phyloP scores from a whole-genome alignment of 768 basidiomycete genomes.

The Pilatotrama ljubarskyi region DNA sequence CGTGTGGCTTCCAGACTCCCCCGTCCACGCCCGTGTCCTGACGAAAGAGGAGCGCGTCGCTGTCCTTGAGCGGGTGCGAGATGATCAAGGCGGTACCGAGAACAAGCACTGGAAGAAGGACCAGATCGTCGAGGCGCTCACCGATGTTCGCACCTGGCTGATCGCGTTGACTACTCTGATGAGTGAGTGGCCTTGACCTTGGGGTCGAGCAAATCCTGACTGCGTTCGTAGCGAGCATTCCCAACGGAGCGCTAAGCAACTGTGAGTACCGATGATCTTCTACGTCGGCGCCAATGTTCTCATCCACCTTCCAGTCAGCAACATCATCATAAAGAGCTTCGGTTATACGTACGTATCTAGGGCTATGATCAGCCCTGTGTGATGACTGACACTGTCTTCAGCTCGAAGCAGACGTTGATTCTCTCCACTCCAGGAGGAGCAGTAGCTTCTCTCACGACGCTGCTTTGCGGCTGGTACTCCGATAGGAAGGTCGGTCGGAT shows the following conservation, averaged over 20 bases:
- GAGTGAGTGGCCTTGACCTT: slow-evolving; percentile 40
- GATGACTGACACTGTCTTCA: slow-evolving; percentile 20
- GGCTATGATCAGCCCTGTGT: neutral
- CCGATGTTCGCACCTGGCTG: slow-evolving; percentile 61
- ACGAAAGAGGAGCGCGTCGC: slow-evolving; percentile 61
- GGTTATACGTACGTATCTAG: slow-evolving; percentile 56
- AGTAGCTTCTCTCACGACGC: slow-evolving; percentile 43
- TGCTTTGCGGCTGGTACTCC: slow-evolving; percentile 64
- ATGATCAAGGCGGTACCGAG: slow-evolving; percentile 63
- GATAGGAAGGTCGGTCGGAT: slow-evolving; percentile 53
- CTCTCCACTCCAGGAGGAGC: slow-evolving; percentile 57
- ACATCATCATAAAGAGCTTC: slow-evolving; percentile 61
- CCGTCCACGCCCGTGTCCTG: slow-evolving; percentile 57
- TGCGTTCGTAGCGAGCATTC: slow-evolving; percentile 53
- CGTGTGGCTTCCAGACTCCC: slow-evolving; percentile 65
- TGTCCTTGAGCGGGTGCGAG: slow-evolving; percentile 63
- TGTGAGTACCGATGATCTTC: slow-evolving; percentile 41
- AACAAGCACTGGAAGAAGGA: slow-evolving; percentile 61
- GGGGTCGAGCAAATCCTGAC: slow-evolving; percentile 3
- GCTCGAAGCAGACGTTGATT: slow-evolving; percentile 61
- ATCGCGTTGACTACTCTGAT: slow-evolving; percentile 58
- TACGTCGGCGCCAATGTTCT: neutral
- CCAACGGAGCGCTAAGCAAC: slow-evolving; percentile 63
- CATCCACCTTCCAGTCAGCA: slow-evolving; percentile 46
- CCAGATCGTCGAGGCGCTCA: slow-evolving; percentile 56